Evolutionary conservation across 495 filamentous ascomycete genomes (phyloP), one percentile per base, ranked within the genome.

Genomic region (Penicillium salamii): DNA sequence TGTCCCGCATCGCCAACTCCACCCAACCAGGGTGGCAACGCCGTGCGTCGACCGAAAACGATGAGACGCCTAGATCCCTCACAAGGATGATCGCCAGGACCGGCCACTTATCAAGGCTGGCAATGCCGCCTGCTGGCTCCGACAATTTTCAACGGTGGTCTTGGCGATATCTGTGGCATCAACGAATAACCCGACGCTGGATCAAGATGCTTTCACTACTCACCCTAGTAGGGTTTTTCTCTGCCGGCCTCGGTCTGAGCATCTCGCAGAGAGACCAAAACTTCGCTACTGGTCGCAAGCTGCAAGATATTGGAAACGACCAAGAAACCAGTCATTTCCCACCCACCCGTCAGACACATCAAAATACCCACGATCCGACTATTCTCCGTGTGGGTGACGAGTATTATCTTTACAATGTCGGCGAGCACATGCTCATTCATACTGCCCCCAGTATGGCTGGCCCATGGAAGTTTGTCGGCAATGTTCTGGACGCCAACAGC

Each of bases 391-490:
- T 62, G 21, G 62, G 53, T 2, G 54, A 61, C 40, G 59, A 47
- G n/a, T 75, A 61, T 43, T 74, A 72, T 50, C 50, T 66, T 12
- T 75, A 74, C 51, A 57, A 66, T 53, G 67, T 69, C 3, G 67
- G 62, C 11, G 43, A 62, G 7, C 61, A 65, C 24, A 68, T 75
- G 41, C 28, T 46, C 24, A 71, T 72, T 47, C 59, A 65, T 42
- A 55, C 64, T 2, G 67, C 72, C 0, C 57, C 70, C 0, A 49
- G 35, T 17, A 61, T 75, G 36, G 61, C 64, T 29, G 75, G 74
- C 2, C 72, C 73, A 8, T 77, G 70, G 73, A 57, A 47, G n/a
- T 49, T 61, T 29, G 50, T 64, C 5, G 70, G 72, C 13, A 67
- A 36, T 17, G 61, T 75, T 5, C 54, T 76, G 1, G 50, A 65